These are phyloP conservation scores for Wickerhamomyces chambardii DNA, from an alignment of 805 yeast genomes.

Conservation along the genomic window DNA sequence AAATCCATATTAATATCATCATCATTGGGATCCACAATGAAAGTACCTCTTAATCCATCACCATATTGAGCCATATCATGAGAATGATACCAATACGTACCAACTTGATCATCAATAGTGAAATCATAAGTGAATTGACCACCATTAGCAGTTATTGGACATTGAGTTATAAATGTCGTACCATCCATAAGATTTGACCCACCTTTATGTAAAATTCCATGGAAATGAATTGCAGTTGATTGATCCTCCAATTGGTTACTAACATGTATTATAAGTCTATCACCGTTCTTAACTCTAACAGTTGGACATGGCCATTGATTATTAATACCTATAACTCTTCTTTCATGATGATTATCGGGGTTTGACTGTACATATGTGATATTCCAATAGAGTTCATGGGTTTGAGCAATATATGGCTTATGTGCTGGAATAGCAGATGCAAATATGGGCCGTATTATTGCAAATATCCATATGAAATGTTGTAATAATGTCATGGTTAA, in stretches of 20 bases:
- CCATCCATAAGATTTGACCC: constrained; percentile 43
- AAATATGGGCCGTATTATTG: no score
- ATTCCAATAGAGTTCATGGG: constrained; percentile 26
- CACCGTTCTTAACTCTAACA: constrained; percentile 30
- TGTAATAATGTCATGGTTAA: no score
- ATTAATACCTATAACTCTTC: constrained; percentile 53
- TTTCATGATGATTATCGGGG: constrained; percentile 45
- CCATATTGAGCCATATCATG: constrained; percentile 37
- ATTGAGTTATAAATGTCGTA: constrained; percentile 37
- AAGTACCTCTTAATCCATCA: constrained; percentile 40
- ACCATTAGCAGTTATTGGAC: constrained; percentile 34
- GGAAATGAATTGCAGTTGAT: constrained; percentile 48
- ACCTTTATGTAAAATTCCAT: constrained; percentile 37
- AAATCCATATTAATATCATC: constrained; percentile 14
- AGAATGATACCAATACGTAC: constrained; percentile 50
- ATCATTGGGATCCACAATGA: constrained; percentile 30
- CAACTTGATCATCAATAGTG: constrained; percentile 28
- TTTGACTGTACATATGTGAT: constrained; percentile 30
- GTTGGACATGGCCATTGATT: constrained; percentile 43
- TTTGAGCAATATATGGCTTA: no score
- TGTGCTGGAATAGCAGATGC: background rate
- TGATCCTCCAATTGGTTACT: constrained; percentile 29
- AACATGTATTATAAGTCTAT: constrained; percentile 30
- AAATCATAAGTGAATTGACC: constrained; percentile 31
- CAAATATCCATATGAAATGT: no score